phyloP scores from a whole-genome alignment of 768 basidiomycete genomes.

The Suillus sp. region DNA sequence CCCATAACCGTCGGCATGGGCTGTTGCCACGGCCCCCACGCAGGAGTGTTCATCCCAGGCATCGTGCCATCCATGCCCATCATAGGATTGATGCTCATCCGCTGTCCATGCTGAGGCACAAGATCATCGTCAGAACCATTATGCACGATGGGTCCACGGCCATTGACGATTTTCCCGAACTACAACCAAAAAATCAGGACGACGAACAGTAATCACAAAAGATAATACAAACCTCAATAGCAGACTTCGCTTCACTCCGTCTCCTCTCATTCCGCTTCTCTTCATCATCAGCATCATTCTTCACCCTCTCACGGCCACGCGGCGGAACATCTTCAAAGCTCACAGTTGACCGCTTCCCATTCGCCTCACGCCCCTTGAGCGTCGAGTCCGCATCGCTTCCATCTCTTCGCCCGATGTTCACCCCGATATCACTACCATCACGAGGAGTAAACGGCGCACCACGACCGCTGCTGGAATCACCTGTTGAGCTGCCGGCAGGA shows the following conservation, averaged over 20 bases:
- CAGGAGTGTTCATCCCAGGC: conserved; percentile 35
- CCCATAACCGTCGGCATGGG: conserved; percentile 28
- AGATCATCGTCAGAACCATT: conserved; percentile 49
- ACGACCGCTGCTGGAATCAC: conserved; percentile 79
- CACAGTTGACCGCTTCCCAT: conserved; percentile 63
- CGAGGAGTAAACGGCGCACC: conserved; percentile 69
- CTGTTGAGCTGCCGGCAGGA: conserved; percentile 77
- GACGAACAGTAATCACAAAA: conserved; percentile 5
- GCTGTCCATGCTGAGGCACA: conserved; percentile 24
- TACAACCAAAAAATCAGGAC: conserved; percentile 32
- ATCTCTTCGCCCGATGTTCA: conserved; percentile 23
- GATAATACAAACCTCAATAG: conserved; percentile 71
- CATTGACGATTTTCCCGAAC: conserved; percentile 90
- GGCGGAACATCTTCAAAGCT: conserved; percentile 60
- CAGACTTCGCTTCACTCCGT: conserved; percentile 81
- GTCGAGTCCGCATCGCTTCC: conserved; percentile 29
- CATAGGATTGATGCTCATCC: conserved; percentile 40
- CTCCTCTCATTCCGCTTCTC: conserved; percentile 70
- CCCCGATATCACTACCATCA: conserved; percentile 68
- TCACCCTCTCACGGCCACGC: conserved; percentile 35
- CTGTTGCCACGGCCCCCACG: conserved; percentile 33
- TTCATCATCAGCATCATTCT: conserved; percentile 42
- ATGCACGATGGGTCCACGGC: conserved; percentile 61
- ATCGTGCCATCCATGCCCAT: conserved; percentile 34
- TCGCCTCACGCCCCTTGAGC: conserved; percentile 32